Conservation (phyloP, 768 basidiomycete species). For the Serendipita sp. region DNA sequence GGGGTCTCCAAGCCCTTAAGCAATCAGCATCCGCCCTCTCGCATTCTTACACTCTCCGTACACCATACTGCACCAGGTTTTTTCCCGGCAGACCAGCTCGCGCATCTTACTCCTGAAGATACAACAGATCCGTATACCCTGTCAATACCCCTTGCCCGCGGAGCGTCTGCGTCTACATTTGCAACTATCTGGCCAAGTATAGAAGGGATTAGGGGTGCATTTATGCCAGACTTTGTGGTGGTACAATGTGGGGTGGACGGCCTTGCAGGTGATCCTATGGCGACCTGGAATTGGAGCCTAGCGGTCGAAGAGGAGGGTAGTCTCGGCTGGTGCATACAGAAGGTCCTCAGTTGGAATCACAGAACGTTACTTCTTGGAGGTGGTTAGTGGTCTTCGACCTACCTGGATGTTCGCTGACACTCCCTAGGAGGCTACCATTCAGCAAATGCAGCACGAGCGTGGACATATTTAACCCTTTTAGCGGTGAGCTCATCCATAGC, state of each 20-base stretch:
- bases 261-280: conserved; percentile 69
- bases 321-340: conserved; percentile 50
- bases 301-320: conserved; percentile 37
- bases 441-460: conserved; percentile 72
- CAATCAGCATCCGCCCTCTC: conserved; percentile 26
- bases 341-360: conserved; percentile 37
- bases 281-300: conserved; percentile 56
- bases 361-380: conserved; percentile 63
- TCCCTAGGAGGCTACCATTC: conserved; percentile 63
- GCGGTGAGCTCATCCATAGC: conserved; percentile 32
- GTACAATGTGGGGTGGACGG: conserved; percentile 82
- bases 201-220: conserved; percentile 41
- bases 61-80: conserved; percentile 76
- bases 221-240: conserved; percentile 61
- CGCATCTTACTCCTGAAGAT: conserved; percentile 28
- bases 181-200: conserved; percentile 45
- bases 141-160: conserved; percentile 63
- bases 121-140: conserved; percentile 46
- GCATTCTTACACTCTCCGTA: conserved; percentile 53
- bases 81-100: conserved; percentile 50
- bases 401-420: conserved; percentile 13
- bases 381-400: conserved; percentile 26
- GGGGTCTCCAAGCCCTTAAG: conserved; percentile 66
- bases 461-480: conserved; percentile 67
- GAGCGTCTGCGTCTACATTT: conserved; percentile 51